These are phyloP conservation scores for Brassica cretica DNA, from an alignment of 345 rosid species.

Conservation along the genomic window DNA sequence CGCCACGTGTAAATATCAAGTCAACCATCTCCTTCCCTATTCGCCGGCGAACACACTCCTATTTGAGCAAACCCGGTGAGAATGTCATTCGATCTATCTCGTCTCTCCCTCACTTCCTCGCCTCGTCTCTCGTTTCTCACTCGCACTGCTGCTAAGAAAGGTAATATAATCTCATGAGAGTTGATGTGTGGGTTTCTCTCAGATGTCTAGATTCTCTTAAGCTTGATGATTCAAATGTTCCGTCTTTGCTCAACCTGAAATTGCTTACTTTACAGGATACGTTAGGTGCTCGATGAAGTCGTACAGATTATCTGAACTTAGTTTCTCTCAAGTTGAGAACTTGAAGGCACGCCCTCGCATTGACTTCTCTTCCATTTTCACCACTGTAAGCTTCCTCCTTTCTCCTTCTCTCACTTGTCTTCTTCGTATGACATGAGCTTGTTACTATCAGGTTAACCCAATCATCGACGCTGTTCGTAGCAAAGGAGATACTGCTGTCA, in stretches of 20 bases:
- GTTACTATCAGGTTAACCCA: constrained; percentile 56
- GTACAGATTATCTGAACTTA: constrained; percentile 66
- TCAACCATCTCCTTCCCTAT: neutral
- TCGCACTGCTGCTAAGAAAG: constrained; percentile 13
- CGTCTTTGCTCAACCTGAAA: neutral
- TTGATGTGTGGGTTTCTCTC: neutral
- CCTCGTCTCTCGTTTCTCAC: constrained; percentile 31
- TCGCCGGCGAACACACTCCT: neutral
- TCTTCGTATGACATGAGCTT: neutral
- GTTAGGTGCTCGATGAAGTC: constrained; percentile 73
- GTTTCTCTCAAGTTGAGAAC: constrained; percentile 49
- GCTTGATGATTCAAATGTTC: neutral
- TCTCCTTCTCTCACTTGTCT: neutral
- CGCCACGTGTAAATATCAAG: constrained; percentile 1
- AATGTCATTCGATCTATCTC: constrained; percentile 34
- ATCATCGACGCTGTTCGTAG: constrained; percentile 74
- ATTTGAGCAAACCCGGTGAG: constrained; percentile 1
- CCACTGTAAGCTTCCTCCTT: constrained; percentile 40
- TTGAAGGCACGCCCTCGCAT: constrained; percentile 82
- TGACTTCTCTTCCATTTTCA: constrained; percentile 77
- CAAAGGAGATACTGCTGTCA: constrained; percentile 83
- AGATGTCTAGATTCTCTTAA: neutral
- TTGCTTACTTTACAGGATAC: constrained; percentile 32
- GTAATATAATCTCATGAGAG: neutral
- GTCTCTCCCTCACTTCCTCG: constrained; percentile 23